A percentile compares a stretch with the other conserved stretches of the same genome.
These are phyloP conservation scores for Magnaporthiopsis rhizophila DNA, from an alignment of 2,329 filamentous ascomycete species.

Conservation along the genomic window DNA sequence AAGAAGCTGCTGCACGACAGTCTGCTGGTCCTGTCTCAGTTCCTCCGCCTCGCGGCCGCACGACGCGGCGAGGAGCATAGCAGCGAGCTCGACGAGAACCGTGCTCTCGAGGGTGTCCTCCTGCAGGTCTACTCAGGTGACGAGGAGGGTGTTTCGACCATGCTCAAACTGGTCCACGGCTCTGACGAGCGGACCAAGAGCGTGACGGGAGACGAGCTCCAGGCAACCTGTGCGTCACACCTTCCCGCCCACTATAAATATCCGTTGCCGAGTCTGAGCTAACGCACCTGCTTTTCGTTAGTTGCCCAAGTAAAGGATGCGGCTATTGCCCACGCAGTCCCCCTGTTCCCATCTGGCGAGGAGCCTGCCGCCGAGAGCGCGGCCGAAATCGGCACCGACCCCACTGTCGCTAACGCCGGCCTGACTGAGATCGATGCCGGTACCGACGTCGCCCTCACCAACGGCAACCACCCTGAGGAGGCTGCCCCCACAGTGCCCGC, in stretches of 20 bases:
- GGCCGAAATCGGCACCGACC: conserved; percentile 44
- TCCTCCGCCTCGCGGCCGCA: conserved; percentile 70
- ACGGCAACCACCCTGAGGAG: conserved; percentile 29
- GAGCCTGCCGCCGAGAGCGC: conserved; percentile 20
- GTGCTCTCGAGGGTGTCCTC: conserved; percentile 73
- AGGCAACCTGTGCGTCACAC: conserved; percentile 57
- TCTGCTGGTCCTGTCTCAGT: conserved; percentile 67
- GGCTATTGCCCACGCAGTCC: conserved; percentile 43
- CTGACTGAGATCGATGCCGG: conserved; percentile 57
- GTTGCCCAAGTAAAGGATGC: conserved; percentile 52
- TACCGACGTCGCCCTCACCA: conserved; percentile 31
- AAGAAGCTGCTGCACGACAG: conserved; percentile 53
- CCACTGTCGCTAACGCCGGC: conserved; percentile 57
- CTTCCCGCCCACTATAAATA: neutral
- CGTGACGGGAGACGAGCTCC: conserved; percentile 55
- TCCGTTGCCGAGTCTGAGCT: neutral
- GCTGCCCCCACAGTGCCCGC: conserved; percentile 29
- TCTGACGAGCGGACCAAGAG: conserved; percentile 57
- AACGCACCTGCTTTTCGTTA: conserved; percentile 18
- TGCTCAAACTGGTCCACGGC: conserved; percentile 70
- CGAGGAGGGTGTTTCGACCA: conserved; percentile 62
- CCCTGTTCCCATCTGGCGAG: conserved; percentile 25
- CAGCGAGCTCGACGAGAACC: conserved; percentile 60
- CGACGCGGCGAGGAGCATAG: conserved; percentile 63
- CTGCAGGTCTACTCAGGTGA: conserved; percentile 74